A percentile compares a stretch with the other conserved stretches of the same genome.
Conservation (phyloP, 2,329 filamentous ascomycete genomes). For the Aaosphaeria arxii region DNA sequence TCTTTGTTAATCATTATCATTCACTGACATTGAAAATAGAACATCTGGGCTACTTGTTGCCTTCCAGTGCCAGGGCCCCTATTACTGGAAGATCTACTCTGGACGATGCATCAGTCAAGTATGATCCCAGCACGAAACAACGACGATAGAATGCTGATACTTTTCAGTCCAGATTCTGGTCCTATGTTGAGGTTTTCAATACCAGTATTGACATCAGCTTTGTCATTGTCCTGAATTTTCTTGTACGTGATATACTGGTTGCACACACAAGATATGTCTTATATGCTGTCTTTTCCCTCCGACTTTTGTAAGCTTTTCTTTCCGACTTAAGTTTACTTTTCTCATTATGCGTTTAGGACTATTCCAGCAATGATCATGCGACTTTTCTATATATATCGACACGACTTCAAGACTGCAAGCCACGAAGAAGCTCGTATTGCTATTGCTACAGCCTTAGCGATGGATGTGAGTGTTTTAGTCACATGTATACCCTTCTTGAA, state of each 20-base stretch:
- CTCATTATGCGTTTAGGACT: conserved; percentile 1
- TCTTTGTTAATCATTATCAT: too few relatives aligned
- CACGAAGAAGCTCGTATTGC: not conserved
- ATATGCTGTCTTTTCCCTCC: conserved; percentile 1
- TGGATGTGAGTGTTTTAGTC: conserved; percentile 5
- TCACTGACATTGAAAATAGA: not conserved
- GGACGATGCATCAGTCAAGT: conserved; percentile 3
- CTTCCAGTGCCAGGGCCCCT: conserved; percentile 6
- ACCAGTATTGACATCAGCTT: conserved; percentile 1
- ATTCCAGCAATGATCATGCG: conserved; percentile 2
- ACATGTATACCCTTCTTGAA: conserved; percentile 9
- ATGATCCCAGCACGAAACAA: not conserved
- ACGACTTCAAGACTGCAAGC: not conserved
- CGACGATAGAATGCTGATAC: not conserved
- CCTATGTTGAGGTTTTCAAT: conserved; percentile 5
- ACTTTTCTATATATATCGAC: conserved; percentile 3
- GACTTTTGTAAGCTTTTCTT: conserved; percentile 2
- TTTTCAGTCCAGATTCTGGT: conserved; percentile 4
- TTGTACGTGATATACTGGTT: conserved; percentile 3
- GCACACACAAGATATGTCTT: conserved; percentile 6
- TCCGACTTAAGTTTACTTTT: not conserved
- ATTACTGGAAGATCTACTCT: not conserved
- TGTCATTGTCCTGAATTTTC: not conserved
- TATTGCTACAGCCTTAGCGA: conserved; percentile 3
- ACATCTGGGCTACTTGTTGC: conserved; percentile 1